Conservation (phyloP, 768 basidiomycete genomes). For the Suillus decipiens region DNA sequence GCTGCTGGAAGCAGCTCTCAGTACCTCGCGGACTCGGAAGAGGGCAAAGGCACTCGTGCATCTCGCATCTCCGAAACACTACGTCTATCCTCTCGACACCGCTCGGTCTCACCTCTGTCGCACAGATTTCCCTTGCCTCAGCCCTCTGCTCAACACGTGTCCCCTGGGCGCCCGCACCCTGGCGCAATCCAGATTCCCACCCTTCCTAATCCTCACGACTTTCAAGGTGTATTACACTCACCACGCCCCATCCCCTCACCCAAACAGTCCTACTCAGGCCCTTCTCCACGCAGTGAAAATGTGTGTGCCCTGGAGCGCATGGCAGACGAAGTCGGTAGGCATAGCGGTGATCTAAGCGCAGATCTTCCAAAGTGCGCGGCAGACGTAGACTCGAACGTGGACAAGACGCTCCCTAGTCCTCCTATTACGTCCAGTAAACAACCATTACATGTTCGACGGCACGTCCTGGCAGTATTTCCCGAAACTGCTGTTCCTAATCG, state of each 20-base stretch:
- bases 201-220: conserved; percentile 32
- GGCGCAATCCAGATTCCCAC: conserved; percentile 25
- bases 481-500: conserved; percentile 13
- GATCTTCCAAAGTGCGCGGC: conserved; percentile 26
- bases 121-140: conserved; percentile 50
- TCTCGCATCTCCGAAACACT: conserved; percentile 61
- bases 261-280: conserved; percentile 46
- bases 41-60: conserved; percentile 63
- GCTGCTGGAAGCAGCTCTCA: conserved; percentile 16
- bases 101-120: conserved; percentile 63
- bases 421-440: conserved; percentile 52
- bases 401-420: conserved; percentile 65
- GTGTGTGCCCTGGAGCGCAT: conserved; percentile 74
- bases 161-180: conserved; percentile 18
- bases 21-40: conserved; percentile 42
- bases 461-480: conserved; percentile 36
- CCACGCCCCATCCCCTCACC: conserved; percentile 73
- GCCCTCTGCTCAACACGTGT: conserved; percentile 14
- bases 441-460: conserved; percentile 18
- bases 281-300: conserved; percentile 35
- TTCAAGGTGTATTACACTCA: conserved; percentile 50
- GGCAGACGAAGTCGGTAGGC: conserved; percentile 55
- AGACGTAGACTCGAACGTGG: conserved; percentile 28
- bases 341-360: conserved; percentile 28
- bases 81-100: conserved; percentile 54